A percentile compares a stretch with the other conserved stretches of the same genome.
phyloP scores from a whole-genome alignment of 1,284 basidiomycete genomes.

The Kalmanozyma brasiliensis region DNA sequence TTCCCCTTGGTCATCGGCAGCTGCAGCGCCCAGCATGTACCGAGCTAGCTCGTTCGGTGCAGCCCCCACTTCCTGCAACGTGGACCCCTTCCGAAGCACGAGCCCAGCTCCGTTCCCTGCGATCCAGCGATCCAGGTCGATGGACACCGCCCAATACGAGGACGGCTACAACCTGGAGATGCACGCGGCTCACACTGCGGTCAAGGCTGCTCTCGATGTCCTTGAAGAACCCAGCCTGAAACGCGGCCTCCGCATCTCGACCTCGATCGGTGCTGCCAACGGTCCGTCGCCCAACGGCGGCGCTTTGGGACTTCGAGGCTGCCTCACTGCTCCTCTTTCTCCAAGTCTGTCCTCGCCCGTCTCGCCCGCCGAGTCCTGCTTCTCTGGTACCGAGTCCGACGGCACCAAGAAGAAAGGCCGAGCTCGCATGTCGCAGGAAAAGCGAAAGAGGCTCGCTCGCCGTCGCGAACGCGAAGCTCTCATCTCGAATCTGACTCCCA shows the following conservation, averaged over 20 bases:
- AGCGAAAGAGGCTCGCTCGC: slow-evolving; percentile 50
- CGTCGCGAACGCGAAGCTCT: slow-evolving; percentile 53
- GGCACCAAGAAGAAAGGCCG: slow-evolving; percentile 44
- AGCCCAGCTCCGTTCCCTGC: not conserved
- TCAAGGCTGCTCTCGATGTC: slow-evolving; percentile 42
- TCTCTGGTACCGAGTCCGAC: slow-evolving; percentile 20
- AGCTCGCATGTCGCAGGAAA: slow-evolving; percentile 59
- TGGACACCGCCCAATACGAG: slow-evolving; percentile 5
- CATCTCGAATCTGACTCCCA: slow-evolving; percentile 5
- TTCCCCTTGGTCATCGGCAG: slow-evolving; percentile 12
- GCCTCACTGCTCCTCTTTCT: slow-evolving; percentile 22
- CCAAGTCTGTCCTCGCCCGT: slow-evolving; percentile 24
- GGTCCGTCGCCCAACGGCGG: not conserved
- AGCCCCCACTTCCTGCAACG: not conserved
- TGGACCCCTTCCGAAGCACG: not conserved
- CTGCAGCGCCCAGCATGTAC: not conserved
- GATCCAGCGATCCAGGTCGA: slow-evolving; percentile 13
- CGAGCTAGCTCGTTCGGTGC: not conserved
- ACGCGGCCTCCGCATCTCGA: slow-evolving; percentile 20
- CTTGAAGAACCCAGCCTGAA: slow-evolving; percentile 19
- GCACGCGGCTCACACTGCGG: slow-evolving; percentile 43
- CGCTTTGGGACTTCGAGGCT: slow-evolving; percentile 4
- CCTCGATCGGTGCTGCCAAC: not conserved
- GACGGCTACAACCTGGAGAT: slow-evolving; percentile 22
- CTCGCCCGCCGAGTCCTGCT: slow-evolving; percentile 29